Base-by-base conservation (phyloP, 179 eudicot genomes). In the Actinidia chinensis region DNA sequence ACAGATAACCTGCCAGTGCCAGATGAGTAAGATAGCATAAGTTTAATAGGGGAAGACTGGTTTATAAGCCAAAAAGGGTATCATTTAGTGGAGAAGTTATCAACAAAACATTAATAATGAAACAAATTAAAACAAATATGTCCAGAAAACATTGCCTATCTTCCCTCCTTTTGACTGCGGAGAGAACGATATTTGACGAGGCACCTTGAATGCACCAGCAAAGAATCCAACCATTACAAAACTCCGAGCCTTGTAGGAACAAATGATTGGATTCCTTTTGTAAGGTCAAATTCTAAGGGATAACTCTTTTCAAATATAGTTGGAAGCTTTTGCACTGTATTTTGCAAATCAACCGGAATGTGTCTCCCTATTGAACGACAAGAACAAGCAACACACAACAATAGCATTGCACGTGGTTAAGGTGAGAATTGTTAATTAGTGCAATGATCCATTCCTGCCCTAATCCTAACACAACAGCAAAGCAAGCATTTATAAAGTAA, bases 381-480 rank as follows among this genome's bases (percentile, higher is more conserved):
- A 64, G 99, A 81, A 98, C 98, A 78, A 95, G 94, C 12, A 97
- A 89, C 99, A 95, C 77, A 92, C 97, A 80, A 90, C 94, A 70
- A 86, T 82, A 52, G 95, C 97, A 78, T 95, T 95, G 91, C 99
- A 95, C 68, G 99, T 93, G 71, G 99, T 83, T 55, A 88, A 91
- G 4, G 99, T 93, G 68, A 95, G 92, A 69, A 95, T 95, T n/a
- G 74, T 95, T 95, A 43, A 93, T 83, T 43, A 93, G 94, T 25
- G 97, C 99, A 82, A 95, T 88, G 86, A 93, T 96, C 99, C 99
- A 95, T 76, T 95, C 99, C 84, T 95, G 88, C n/a, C 87, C 88
- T 95, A 82, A 95, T 86, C 94, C 99, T 95, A 80, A 8, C 67
- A 54, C 9, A 50, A n/a, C 33, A 50, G 52, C 15, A 59, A 78